Base-by-base conservation (phyloP, 73 alveolate species). In the Blepharisma stoltei region DNA sequence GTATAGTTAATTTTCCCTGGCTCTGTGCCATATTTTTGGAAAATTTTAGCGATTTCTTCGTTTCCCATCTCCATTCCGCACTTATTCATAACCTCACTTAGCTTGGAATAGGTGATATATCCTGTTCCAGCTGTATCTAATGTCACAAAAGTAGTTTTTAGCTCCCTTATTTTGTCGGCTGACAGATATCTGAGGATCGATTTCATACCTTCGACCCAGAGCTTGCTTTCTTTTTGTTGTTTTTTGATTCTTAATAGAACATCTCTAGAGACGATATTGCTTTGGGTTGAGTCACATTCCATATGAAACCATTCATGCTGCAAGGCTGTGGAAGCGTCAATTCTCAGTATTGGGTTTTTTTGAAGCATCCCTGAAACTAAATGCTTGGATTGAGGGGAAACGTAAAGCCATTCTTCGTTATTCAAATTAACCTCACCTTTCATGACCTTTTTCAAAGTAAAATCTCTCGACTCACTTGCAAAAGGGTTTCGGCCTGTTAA, bases 291-390 rank as follows among this genome's bases (percentile, higher is more conserved):
- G n/a, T 14, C 65, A 14, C 21, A 11, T 50, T 11, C 21, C 21
- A 18, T 14, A 14, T 50, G 65, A 7, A 88, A 76, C 92, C 95
- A 88, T n/a, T 54, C 67, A 66, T 88, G 92, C 73, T 88, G 23
- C 9, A 78, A 54, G 21, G 92, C 89, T 60, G 78, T 84, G 25
- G 66, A 11, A 20, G 87, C 86, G 25, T 87, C 32, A 4, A 88
- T 78, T 48, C 95, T 54, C 37, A 78, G 32, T 41, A 79, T 76
- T 14, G 87, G 88, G 48, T 88, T 81, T 5, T 69, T 78, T n/a
- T 54, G 44, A 25, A 88, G 75, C 73, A 88, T 55, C 18, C 67
- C 25, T 70, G 32, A 54, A 0, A 88, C 20, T 45, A 88, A 65
- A 55, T 50, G 85, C 70, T 80, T 78, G 18, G 80, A 85, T 80